Base-by-base conservation (phyloP, 2,329 filamentous ascomycete genomes). In the Xylaria sp. region DNA sequence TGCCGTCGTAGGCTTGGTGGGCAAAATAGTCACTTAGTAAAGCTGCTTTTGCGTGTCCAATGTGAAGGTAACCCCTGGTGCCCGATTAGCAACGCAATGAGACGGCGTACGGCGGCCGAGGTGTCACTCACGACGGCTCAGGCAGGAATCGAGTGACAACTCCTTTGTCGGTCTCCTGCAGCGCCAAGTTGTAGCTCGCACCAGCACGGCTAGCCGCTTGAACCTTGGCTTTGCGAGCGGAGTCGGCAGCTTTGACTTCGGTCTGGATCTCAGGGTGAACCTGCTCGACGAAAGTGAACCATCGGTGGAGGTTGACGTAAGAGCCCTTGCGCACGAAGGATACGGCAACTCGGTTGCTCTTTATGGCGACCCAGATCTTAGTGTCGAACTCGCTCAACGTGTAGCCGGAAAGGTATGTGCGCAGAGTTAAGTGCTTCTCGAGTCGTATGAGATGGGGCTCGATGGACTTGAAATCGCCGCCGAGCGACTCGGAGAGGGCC, bases 11-110 rank as follows among this genome's bases (percentile, higher is more conserved):
- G 70, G 92, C 91, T 75, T 93, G 90, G 77, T 97, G 93, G 44
- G 93, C 94, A 71, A 98, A 98, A 83, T 96, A 98, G 76, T 98
- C 93, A 80, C 95, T 97, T 59, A 98, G 87, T 57, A 96, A 84
- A 5, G 93, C 93, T 29, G 93, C 93, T 80, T 98, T 98, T 69
- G 93, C 92, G 80, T 98, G 94, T 55, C 94, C 94, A 67, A 97
- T 96, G 79, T 97, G 94, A 44, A 97, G 87, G 75, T 96, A 97
- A 64, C 93, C 93, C 68, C 81, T 84, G 62, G 13, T 53, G 47
- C 56, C 43, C 33, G 13, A 53, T 65, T 46, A 65, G 64, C 58
- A 41, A 19, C 43, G 29, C 29, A 31, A 37, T 7, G 53, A 17
- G 10, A 15, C 46, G n/a, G 51, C 23, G 25, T 59, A 27, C 15